A percentile compares a stretch with the other conserved stretches of the same genome.
These are phyloP conservation scores for Salix suchowensis DNA, from an alignment of 345 rosid genomes.

Conservation along the genomic window DNA sequence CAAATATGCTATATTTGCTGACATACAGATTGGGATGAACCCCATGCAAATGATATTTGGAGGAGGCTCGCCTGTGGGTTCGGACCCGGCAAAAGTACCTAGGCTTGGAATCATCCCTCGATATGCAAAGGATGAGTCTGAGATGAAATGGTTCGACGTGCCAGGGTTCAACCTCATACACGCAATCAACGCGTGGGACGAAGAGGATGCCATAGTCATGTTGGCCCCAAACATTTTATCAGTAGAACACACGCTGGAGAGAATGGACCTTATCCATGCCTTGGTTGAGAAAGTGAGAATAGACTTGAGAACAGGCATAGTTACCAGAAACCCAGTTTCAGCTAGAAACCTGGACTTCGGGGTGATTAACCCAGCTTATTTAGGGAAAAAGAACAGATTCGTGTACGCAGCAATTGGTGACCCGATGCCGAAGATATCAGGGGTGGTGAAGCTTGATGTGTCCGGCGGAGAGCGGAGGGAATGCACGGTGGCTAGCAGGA, in stretches of 20 bases:
- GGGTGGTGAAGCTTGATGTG: conserved; percentile 50
- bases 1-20: conserved; percentile 49
- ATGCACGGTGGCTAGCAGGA: conserved; percentile 40
- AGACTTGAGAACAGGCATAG: conserved; percentile 23
- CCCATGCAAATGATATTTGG: conserved; percentile 51
- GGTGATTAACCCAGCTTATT: conserved; percentile 36
- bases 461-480: conserved; percentile 27
- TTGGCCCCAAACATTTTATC: conserved; percentile 53
- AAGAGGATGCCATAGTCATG: conserved; percentile 9
- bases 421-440: conserved; percentile 52
- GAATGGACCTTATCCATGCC: conserved; percentile 51
- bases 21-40: conserved; percentile 60
- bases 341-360: conserved; percentile 52
- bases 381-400: conserved; percentile 35
- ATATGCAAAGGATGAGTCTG: conserved; percentile 41
- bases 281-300: too few species aligned
- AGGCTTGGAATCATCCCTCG: conserved; percentile 49
- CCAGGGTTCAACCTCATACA: conserved; percentile 53
- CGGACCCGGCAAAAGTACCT: conserved; percentile 40
- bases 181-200: conserved; percentile 55
- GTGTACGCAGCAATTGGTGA: conserved; percentile 52
- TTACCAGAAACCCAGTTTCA: conserved; percentile 43
- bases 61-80: conserved; percentile 43
- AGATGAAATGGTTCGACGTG: conserved; percentile 53
- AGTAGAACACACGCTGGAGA: conserved; percentile 52